These are phyloP conservation scores for Calonectria leucothoes DNA, from an alignment of 2,329 filamentous ascomycete species.

Conservation along the genomic window DNA sequence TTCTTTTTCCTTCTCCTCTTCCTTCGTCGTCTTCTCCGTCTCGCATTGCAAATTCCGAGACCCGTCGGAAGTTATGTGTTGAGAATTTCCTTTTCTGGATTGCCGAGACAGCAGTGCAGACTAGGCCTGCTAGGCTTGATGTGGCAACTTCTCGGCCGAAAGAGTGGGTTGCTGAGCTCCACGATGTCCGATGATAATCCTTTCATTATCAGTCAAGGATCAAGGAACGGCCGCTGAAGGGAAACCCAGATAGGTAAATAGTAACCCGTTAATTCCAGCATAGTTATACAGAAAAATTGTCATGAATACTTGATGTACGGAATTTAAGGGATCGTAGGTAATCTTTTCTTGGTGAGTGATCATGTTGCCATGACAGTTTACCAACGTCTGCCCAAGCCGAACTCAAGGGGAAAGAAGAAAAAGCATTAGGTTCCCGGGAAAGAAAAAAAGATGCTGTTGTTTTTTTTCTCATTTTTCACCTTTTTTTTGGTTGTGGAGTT, in stretches of 20 bases:
- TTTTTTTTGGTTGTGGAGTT: background rate
- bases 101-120: constrained; percentile 13
- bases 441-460: background rate
- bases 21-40: too few species aligned
- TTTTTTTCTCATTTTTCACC: background rate
- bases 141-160: constrained; percentile 7
- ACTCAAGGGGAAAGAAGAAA: background rate
- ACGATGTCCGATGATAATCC: background rate
- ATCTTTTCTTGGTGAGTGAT: background rate
- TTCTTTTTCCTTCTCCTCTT: background rate
- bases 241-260: background rate
- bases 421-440: background rate
- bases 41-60: too few species aligned
- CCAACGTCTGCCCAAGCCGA: background rate
- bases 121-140: constrained; percentile 5
- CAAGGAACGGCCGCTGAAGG: background rate
- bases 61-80: background rate
- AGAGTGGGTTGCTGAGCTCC: background rate
- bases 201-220: background rate
- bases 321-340: background rate
- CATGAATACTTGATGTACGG: background rate
- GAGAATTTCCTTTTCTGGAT: constrained; percentile 13
- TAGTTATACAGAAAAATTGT: background rate
- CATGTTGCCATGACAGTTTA: background rate
- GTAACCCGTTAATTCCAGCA: background rate